Evolutionary conservation across 225 moss, liverwort and hornwort genomes (phyloP), one percentile per base, ranked within the genome.

Genomic region (Takakia lepidozioides): DNA sequence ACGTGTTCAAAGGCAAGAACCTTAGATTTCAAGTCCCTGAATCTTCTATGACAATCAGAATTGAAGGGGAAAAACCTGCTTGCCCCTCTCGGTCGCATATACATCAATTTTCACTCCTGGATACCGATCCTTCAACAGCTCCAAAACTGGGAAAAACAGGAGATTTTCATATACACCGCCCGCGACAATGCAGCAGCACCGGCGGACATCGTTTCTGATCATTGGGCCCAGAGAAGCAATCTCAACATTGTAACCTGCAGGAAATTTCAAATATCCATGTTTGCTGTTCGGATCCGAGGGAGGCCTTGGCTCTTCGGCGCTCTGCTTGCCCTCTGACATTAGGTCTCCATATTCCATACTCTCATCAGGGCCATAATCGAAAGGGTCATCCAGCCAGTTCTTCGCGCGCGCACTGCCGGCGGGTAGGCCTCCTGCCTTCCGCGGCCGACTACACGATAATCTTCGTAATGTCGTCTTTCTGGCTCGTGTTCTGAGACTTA

Each of bases 131-230:
- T 70, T 85, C 30, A 98, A 5, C 58, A 98, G 8, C 63, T 91
- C 84, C 43, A 98, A 84, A 30, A 78, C 73, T 1, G 95, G 90
- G 29, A 98, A 98, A 54, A 98, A 87, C 8, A 98, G 82, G 7
- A 91, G 43, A 49, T 87, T 98, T 29, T 98, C 87, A 45, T 98
- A 98, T 2, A 98, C 95, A 2, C 87, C 95, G 1, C 95, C 95
- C 0, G 76, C 25, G 15, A 98, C 50, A 49, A 80, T 68, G 51
- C 85, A 83, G 43, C 84, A 18, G 59, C 95, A 98, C 6, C 67
- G 72, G 5, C 95, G 76, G 28, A 98, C 75, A 25, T 98, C 95
- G 46, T 81, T 66, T 43, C 95, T 71, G 4, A 83, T 61, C 58
- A 80, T 35, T 22, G 80, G 43, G 8, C 95, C 95, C 18, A 98